Evolutionary conservation across 1,284 basidiomycete genomes (phyloP), one percentile per base, ranked within the genome.

Genomic region (Flammula alnicola): DNA sequence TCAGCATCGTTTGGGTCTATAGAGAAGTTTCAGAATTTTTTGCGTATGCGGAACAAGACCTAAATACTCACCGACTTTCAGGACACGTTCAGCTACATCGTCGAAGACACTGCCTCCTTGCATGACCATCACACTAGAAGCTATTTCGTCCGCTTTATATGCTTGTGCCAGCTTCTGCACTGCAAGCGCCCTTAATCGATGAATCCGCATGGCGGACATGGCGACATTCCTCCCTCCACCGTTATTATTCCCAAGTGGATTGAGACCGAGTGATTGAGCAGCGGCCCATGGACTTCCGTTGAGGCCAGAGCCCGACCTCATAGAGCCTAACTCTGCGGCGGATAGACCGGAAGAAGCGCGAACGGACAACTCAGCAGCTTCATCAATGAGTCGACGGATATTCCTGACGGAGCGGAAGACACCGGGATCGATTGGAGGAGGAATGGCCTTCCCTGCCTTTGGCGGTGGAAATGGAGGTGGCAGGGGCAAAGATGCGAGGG

Each of bases 111-210:
- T 91, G 2, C 91, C 90, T 23, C 90, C 88, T 63, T 93, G 91
- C 90, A 93, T 93, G 30, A 93, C 83, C 84, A 92, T 90, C 27
- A 93, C 91, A 62, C 88, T 90, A 1, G 88, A 88, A 1, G 91
- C 91, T 60, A 93, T 89, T 64, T 93, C 90, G 63, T 93, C 90
- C 14, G 80, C 76, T 61, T 83, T 83, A 62, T 93, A 93, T 9
- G 91, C 90, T 19, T 84, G 79, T 0, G 91, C 88, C 23, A 92
- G 74, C 63, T 91, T 91, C 65, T 91, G 86, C 16, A 93, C 88
- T 0, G 90, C 90, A 31, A 92, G 76, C 0, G 80, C 83, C 27
- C 90, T 72, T 35, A 93, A 68, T 35, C 88, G 75, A 63, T 93
- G 88, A 44, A 91, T 78, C 20, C 90, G 79, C 73, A 82, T 87